Conservation (phyloP, 176 grass and related monocot genomes). For the Phoenix dactylifera region DNA sequence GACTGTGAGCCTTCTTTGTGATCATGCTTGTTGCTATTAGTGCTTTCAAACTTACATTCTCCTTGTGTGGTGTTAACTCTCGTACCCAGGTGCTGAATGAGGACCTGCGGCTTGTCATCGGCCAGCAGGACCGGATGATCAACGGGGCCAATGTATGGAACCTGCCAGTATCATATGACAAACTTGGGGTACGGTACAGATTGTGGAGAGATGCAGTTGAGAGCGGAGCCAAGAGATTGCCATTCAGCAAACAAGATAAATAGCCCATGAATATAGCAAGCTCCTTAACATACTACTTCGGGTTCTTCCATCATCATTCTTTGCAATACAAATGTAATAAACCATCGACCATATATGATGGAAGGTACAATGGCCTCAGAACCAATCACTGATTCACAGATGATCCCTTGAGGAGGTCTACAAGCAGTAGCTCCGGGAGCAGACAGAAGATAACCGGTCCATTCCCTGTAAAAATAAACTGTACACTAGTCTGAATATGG, state of each 20-base stretch:
- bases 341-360: no score
- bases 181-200: slow-evolving; percentile 78
- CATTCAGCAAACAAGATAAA: slow-evolving; percentile 49
- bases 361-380: no score
- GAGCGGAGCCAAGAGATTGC: slow-evolving; percentile 39
- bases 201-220: slow-evolving; percentile 77
- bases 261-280: slow-evolving; percentile 7
- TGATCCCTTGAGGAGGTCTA: no score
- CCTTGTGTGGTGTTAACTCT: not conserved
- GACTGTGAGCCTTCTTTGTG: no score
- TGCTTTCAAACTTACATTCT: no score
- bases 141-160: slow-evolving; percentile 92
- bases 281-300: not conserved
- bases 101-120: slow-evolving; percentile 77
- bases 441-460: no score
- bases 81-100: slow-evolving; percentile 76
- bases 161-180: slow-evolving; percentile 83
- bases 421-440: no score
- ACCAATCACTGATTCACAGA: no score
- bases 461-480: no score
- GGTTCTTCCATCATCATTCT: slow-evolving; percentile 6
- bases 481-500: no score
- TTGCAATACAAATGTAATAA: no score
- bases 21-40: no score
- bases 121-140: slow-evolving; percentile 95